A percentile compares a stretch with the other conserved stretches of the same genome.
These are phyloP conservation scores for Exophiala sp. DNA, from an alignment of 2,329 filamentous ascomycete species.

Conservation along the genomic window DNA sequence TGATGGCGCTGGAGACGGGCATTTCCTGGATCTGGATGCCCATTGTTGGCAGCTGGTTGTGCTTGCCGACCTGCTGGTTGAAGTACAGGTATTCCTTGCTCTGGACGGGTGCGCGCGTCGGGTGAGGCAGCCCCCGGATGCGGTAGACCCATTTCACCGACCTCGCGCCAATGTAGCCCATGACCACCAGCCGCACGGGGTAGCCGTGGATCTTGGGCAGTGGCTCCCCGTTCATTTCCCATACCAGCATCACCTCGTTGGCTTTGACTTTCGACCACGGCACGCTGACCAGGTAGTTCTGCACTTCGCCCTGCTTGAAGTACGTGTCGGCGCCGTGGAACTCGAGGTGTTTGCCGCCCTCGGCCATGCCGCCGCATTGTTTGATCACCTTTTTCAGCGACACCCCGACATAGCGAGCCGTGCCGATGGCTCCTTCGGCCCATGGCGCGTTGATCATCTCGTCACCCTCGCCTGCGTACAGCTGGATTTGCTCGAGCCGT, in stretches of 20 bases:
- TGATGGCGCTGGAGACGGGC: constrained; percentile 63
- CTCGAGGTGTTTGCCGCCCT: constrained; percentile 57
- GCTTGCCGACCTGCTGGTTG: constrained; percentile 61
- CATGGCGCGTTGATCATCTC: constrained; percentile 49
- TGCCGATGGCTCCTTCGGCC: constrained; percentile 64
- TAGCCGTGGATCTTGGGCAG: constrained; percentile 62
- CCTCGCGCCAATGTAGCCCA: constrained; percentile 63
- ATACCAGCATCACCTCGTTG: constrained; percentile 61
- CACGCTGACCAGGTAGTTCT: constrained; percentile 63
- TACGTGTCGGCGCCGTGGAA: constrained; percentile 67
- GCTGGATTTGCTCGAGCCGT: constrained; percentile 60
- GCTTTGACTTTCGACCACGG: constrained; percentile 62
- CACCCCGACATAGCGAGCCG: constrained; percentile 57
- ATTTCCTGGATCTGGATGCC: constrained; percentile 66
- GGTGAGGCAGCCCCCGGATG: constrained; percentile 55
- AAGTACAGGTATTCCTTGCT: constrained; percentile 64
- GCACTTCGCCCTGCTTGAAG: constrained; percentile 59
- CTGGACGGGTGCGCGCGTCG: constrained; percentile 57
- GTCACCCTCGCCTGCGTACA: constrained; percentile 63
- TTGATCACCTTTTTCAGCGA: constrained; percentile 66
- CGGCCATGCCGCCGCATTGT: constrained; percentile 56
- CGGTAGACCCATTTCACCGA: constrained; percentile 55
- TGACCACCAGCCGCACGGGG: constrained; percentile 56
- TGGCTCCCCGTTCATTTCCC: constrained; percentile 64
- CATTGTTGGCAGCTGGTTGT: constrained; percentile 54